Percentiles rank a stretch among this genome's conserved stretches.
These are phyloP conservation scores for Saturnispora bothae DNA, from an alignment of 805 yeast species.

Conservation along the genomic window DNA sequence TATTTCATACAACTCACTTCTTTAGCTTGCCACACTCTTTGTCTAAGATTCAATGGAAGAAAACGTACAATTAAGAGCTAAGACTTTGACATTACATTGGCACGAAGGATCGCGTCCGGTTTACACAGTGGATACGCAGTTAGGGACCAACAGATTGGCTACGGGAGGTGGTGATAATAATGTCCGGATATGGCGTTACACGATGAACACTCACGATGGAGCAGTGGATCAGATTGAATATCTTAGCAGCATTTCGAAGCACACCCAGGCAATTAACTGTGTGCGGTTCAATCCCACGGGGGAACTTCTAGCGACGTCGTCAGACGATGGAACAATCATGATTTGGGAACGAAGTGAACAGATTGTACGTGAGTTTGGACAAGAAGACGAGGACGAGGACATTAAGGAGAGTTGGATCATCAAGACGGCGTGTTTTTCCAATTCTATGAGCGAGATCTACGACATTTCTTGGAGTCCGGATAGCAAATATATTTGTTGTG, in stretches of 20 bases:
- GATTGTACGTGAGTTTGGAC: conserved; percentile 51
- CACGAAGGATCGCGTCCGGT: conserved; percentile 69
- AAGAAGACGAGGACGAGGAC: conserved; percentile 38
- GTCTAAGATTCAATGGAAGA: no score
- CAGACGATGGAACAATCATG: conserved; percentile 87
- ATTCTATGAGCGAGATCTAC: conserved; percentile 65
- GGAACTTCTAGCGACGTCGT: conserved; percentile 70
- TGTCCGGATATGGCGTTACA: conserved; percentile 41
- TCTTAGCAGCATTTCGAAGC: conserved; percentile 72
- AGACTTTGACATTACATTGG: conserved; percentile 56
- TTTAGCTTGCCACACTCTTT: no score
- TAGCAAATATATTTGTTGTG: conserved; percentile 64
- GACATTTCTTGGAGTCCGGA: conserved; percentile 93
- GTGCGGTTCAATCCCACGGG: conserved; percentile 74
- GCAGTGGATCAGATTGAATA: conserved; percentile 47
- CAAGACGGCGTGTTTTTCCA: conserved; percentile 43
- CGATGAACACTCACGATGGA: conserved; percentile 16
- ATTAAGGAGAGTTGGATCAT: conserved; percentile 66
- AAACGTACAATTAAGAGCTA: conserved; percentile 26
- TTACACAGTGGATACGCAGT: conserved; percentile 58
- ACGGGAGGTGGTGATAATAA: conserved; percentile 95
- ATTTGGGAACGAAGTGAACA: conserved; percentile 61
- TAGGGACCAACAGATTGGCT: conserved; percentile 35
- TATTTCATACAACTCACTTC: no score
- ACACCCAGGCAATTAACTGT: conserved; percentile 89